These are phyloP conservation scores for Dactylellina sp. DNA, from an alignment of 2,329 filamentous ascomycete genomes.

Conservation along the genomic window DNA sequence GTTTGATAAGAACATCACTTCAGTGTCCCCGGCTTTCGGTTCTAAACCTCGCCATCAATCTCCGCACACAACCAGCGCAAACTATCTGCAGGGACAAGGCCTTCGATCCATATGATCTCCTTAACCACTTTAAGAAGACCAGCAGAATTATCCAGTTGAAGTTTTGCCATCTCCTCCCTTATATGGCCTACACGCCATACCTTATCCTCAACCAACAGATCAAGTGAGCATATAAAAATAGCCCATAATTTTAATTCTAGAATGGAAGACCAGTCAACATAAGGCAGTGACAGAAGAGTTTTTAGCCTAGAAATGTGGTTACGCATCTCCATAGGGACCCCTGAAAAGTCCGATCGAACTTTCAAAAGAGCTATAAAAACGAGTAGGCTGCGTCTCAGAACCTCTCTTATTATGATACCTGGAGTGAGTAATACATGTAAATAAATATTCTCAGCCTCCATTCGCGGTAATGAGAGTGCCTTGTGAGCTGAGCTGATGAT, in stretches of 20 bases:
- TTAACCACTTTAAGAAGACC: slow-evolving; percentile 22
- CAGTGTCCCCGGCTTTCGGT: background rate
- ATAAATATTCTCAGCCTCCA: slow-evolving; percentile 19
- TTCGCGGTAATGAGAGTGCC: slow-evolving; percentile 21
- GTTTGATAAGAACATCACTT: too few species aligned
- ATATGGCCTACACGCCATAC: slow-evolving; percentile 21
- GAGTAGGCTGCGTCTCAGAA: slow-evolving; percentile 21
- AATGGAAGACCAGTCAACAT: slow-evolving; percentile 24
- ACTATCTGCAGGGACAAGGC: slow-evolving; percentile 18
- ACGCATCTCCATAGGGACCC: slow-evolving; percentile 2
- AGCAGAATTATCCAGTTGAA: slow-evolving; percentile 12
- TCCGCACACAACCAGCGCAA: slow-evolving; percentile 15
- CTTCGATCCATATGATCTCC: slow-evolving; percentile 27
- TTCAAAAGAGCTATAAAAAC: slow-evolving; percentile 26
- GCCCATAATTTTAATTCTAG: slow-evolving; percentile 22
- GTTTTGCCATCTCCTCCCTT: slow-evolving; percentile 23
- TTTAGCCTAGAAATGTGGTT: slow-evolving; percentile 12
- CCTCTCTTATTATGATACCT: slow-evolving; percentile 21
- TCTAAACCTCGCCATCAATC: slow-evolving; percentile 21
- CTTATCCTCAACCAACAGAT: slow-evolving; percentile 14
- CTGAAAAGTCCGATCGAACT: slow-evolving; percentile 28
- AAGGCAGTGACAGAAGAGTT: slow-evolving; percentile 11
- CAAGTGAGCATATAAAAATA: slow-evolving; percentile 21
- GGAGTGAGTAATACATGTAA: slow-evolving; percentile 18
- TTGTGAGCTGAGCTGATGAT: slow-evolving; percentile 21